Conservation (phyloP, 768 basidiomycete genomes). For the Lactarius evosmus region DNA sequence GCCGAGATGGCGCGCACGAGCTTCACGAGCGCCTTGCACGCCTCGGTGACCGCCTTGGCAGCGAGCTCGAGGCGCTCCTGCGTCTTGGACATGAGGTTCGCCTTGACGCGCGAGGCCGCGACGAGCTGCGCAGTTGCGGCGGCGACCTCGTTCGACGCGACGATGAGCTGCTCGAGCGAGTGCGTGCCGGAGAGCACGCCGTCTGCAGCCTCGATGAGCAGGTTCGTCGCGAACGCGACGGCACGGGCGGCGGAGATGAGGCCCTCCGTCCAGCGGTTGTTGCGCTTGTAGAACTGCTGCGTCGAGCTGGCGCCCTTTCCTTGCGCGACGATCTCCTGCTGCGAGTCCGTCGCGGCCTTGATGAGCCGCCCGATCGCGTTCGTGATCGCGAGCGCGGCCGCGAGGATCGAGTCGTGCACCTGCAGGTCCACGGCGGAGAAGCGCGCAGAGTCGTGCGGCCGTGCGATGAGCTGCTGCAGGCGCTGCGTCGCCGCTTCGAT, state of each 20-base stretch:
- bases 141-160: slow-evolving; percentile 98
- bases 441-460: slow-evolving; percentile 82
- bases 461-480: slow-evolving; percentile 85
- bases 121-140: slow-evolving; percentile 97
- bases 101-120: slow-evolving; percentile 97
- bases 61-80: slow-evolving; percentile 95
- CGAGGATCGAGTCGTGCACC: slow-evolving; percentile 96
- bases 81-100: slow-evolving; percentile 97
- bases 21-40: slow-evolving; percentile 92
- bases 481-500: slow-evolving; percentile 92
- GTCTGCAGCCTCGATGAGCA: slow-evolving; percentile 96
- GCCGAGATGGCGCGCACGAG: slow-evolving; percentile 96
- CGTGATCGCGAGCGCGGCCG: slow-evolving; percentile 93
- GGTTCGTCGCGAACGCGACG: slow-evolving; percentile 92
- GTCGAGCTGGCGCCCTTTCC: slow-evolving; percentile 89
- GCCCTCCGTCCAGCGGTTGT: slow-evolving; percentile 99
- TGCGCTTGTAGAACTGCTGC: slow-evolving; percentile 99
- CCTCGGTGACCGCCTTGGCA: slow-evolving; percentile 96
- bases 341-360: slow-evolving; percentile 94
- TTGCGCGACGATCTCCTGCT: slow-evolving; percentile 95
- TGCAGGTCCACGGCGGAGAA: slow-evolving; percentile 91
- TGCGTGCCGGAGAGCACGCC: slow-evolving; percentile 96
- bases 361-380: slow-evolving; percentile 93
- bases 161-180: slow-evolving; percentile 97
- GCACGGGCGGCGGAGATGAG: slow-evolving; percentile 97